Conservation (phyloP, 441 rosid genomes). For the California macrophylla region DNA sequence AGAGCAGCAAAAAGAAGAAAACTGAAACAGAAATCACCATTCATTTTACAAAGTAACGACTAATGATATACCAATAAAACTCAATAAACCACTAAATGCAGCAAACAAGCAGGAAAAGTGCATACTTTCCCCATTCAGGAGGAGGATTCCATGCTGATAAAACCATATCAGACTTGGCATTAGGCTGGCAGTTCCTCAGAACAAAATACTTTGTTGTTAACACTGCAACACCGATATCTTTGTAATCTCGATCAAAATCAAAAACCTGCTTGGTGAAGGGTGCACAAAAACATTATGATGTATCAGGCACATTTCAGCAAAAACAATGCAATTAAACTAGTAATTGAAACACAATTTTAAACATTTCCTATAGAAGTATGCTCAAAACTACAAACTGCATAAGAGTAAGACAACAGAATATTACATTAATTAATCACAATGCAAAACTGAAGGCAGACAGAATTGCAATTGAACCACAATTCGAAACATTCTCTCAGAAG, state of each 20-base stretch:
- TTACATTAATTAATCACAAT: neutral
- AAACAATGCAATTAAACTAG: constrained; percentile 6
- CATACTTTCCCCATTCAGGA: constrained; percentile 94
- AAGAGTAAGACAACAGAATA: neutral
- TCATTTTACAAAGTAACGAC: neutral
- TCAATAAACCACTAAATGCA: constrained; percentile 7
- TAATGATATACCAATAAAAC: neutral
- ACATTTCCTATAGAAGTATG: neutral
- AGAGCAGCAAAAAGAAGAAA: neutral
- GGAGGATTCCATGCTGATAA: constrained; percentile 97
- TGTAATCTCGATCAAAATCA: constrained; percentile 93
- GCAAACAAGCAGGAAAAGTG: constrained; percentile 14
- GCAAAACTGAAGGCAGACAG: neutral
- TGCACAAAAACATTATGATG: constrained; percentile 10
- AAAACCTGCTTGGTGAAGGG: constrained; percentile 43
- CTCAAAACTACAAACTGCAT: neutral
- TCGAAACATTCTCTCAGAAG: neutral
- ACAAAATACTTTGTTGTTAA: constrained; percentile 81
- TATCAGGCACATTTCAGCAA: constrained; percentile 14
- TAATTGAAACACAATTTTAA: constrained; percentile 6
- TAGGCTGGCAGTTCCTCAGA: constrained; percentile 66
- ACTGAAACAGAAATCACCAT: neutral
- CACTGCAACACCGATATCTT: constrained; percentile 78
- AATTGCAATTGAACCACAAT: neutral
- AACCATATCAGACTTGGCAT: constrained; percentile 85